phyloP scores from a whole-genome alignment of 352 stramenopile species.

The Phytophthora boehmeriae region DNA sequence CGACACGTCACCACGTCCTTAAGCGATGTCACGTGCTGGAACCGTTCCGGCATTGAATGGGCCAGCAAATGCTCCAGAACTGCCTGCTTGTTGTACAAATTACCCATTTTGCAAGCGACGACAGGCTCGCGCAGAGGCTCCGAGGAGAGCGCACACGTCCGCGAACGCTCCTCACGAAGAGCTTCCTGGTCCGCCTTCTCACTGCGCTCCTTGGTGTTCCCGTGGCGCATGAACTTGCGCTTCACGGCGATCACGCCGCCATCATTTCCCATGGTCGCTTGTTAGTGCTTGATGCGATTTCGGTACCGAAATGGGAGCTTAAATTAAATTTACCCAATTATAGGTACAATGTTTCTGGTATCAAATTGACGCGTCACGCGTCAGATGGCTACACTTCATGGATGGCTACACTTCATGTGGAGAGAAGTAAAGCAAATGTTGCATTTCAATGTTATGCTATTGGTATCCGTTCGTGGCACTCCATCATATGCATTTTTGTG shows the following conservation, averaged over 20 bases:
- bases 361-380: not conserved
- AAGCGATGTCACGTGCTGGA: conserved; percentile 83
- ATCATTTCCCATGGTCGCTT: conserved; percentile 90
- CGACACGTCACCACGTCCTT: conserved; percentile 89
- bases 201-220: conserved; percentile 69
- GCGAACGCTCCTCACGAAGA: conserved; percentile 58
- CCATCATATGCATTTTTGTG: conserved; percentile 35
- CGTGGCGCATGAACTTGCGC: conserved; percentile 93
- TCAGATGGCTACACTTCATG: not conserved
- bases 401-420: not conserved
- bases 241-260: conserved; percentile 94
- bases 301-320: not conserved
- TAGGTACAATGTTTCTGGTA: too few relatives aligned
- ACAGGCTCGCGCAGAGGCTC: conserved; percentile 84
- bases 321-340: not conserved
- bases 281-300: not conserved
- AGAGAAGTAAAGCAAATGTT: not conserved
- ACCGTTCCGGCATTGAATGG: conserved; percentile 69
- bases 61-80: conserved; percentile 86
- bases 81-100: conserved; percentile 93
- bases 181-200: conserved; percentile 74
- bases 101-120: conserved; percentile 88
- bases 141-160: conserved; percentile 84
- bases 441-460: conserved; percentile 1
- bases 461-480: not conserved